phyloP scores from a whole-genome alignment of 2,329 filamentous ascomycete species.

The Talaromyces funiculosus region DNA sequence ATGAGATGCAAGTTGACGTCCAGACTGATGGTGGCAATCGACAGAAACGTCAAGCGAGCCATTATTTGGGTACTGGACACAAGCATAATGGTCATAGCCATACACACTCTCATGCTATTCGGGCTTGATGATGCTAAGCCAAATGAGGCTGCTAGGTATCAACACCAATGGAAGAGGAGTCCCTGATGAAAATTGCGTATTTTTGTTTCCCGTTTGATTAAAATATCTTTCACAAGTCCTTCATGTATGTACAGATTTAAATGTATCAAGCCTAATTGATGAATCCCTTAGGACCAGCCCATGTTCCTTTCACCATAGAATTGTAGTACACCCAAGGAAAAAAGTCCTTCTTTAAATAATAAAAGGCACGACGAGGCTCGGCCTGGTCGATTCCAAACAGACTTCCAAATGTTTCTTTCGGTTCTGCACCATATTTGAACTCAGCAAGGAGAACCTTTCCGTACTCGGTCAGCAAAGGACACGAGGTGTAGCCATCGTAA shows the following conservation, averaged over 20 bases:
- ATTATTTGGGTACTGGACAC: slow-evolving; percentile 23
- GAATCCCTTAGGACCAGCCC: slow-evolving; percentile 56
- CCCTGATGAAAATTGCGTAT: background rate
- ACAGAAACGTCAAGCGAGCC: slow-evolving; percentile 28
- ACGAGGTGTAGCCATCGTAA: slow-evolving; percentile 55
- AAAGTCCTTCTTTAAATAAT: slow-evolving; percentile 61
- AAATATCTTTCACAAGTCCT: background rate
- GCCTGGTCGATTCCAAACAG: slow-evolving; percentile 54
- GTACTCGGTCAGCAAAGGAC: slow-evolving; percentile 52
- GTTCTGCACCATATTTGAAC: slow-evolving; percentile 59
- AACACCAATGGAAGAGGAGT: background rate
- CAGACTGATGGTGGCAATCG: slow-evolving; percentile 15
- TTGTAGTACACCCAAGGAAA: slow-evolving; percentile 62
- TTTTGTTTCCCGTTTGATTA: background rate
- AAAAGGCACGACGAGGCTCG: slow-evolving; percentile 53
- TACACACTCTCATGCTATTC: background rate
- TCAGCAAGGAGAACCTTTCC: slow-evolving; percentile 60
- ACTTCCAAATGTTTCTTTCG: slow-evolving; percentile 57
- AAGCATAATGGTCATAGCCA: slow-evolving; percentile 16
- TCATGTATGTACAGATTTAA: background rate
- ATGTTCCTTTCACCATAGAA: slow-evolving; percentile 56
- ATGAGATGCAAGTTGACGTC: slow-evolving; percentile 20
- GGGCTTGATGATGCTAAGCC: background rate
- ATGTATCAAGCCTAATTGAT: background rate
- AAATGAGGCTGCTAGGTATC: background rate